phyloP scores from a whole-genome alignment of 768 basidiomycete genomes.

The Trametes elegans region DNA sequence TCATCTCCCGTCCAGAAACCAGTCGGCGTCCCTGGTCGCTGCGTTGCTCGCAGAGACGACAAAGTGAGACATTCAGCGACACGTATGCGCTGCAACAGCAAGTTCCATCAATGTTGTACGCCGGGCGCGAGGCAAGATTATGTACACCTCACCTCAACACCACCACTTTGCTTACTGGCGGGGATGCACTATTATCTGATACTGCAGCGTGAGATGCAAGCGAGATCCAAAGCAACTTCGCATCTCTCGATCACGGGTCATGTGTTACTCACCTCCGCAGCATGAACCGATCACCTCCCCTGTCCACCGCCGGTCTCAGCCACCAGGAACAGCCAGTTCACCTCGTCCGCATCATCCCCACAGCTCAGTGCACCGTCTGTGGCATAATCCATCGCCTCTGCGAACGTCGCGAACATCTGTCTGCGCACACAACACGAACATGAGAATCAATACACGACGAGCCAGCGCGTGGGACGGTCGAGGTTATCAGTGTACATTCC shows the following conservation, averaged over 20 bases:
- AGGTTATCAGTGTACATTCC: no score
- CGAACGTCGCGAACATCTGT: no score
- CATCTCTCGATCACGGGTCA: slow-evolving; percentile 12
- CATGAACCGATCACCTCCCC: not conserved
- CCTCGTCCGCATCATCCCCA: not conserved
- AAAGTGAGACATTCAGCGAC: no score
- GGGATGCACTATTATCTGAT: not conserved
- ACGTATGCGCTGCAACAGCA: not conserved
- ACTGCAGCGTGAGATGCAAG: slow-evolving; percentile 5
- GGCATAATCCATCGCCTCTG: no score
- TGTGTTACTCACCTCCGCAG: slow-evolving; percentile 8
- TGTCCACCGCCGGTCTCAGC: not conserved
- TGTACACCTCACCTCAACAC: slow-evolving; percentile 14
- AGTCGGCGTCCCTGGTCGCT: not conserved
- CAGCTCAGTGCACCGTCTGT: not conserved
- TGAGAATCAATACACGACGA: no score
- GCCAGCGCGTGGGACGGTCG: no score
- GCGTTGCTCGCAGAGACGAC: no score
- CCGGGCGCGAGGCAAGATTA: not conserved
- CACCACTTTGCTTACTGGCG: not conserved
- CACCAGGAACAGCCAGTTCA: not conserved
- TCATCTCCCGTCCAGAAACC: not conserved
- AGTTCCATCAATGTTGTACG: not conserved
- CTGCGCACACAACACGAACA: no score
- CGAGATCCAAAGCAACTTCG: slow-evolving; percentile 14